Percentiles rank a stretch among this genome's conserved stretches.
Conservation (phyloP, 2,329 filamentous ascomycete genomes). For the Fonsecaea pedrosoi region DNA sequence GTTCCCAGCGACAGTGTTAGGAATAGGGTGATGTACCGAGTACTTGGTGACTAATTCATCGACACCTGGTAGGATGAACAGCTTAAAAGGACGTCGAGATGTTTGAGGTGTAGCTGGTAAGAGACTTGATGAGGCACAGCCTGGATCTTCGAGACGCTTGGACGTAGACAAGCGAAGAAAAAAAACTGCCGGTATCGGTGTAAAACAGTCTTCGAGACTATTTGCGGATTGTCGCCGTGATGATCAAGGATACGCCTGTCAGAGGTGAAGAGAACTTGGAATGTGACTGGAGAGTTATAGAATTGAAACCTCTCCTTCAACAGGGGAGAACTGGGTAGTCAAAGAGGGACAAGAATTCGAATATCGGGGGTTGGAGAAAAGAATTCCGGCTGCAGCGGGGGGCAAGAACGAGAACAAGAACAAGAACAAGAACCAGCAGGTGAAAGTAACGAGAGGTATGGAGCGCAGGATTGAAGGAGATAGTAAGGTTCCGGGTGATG, state of each 20-base stretch:
- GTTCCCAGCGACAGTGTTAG: neutral
- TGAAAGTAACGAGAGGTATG: neutral
- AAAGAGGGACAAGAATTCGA: neutral
- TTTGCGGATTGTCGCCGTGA: constrained; percentile 7
- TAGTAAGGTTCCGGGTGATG: constrained; percentile 6
- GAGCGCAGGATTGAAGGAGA: constrained; percentile 7
- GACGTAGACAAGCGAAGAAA: neutral
- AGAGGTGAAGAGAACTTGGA: constrained; percentile 23
- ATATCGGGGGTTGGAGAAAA: neutral
- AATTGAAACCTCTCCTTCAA: neutral
- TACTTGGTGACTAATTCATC: constrained; percentile 10
- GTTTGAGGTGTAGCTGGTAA: neutral
- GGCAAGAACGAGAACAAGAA: constrained; percentile 1
- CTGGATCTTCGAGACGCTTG: neutral
- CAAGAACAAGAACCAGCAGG: constrained; percentile 6
- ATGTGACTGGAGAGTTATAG: neutral
- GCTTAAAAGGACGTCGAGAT: neutral
- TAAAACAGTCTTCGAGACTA: neutral
- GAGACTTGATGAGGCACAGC: neutral
- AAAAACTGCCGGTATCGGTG: constrained; percentile 12
- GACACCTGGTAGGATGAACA: neutral
- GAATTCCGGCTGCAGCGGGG: constrained; percentile 10
- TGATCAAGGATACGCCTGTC: constrained; percentile 16
- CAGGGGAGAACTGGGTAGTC: neutral
- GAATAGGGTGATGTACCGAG: neutral